Percentiles rank a stretch among this genome's conserved stretches.
Conservation (phyloP, 208 protist species). For the Vickermania ingenoplastis region DNA sequence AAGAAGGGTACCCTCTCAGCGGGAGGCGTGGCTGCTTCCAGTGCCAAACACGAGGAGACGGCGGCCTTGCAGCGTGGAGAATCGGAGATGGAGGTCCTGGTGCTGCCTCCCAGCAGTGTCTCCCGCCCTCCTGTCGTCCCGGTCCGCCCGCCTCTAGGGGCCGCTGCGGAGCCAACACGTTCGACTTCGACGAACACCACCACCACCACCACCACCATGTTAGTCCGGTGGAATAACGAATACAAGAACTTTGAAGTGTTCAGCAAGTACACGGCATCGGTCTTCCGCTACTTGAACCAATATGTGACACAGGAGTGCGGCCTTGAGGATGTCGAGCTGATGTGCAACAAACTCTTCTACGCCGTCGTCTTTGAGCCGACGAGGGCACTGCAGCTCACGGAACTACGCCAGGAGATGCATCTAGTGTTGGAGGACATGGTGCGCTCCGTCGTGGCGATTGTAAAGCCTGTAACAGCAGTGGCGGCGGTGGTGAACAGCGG, state of each 20-base stretch:
- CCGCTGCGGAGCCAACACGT: not conserved
- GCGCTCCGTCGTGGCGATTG: not conserved
- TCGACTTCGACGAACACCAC: not conserved
- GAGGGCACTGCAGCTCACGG: conserved; percentile 19
- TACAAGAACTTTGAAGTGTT: conserved; percentile 50
- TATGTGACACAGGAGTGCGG: conserved; percentile 53
- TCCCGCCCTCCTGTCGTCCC: not conserved
- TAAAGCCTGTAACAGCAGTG: not conserved
- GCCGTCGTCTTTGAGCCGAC: conserved; percentile 59
- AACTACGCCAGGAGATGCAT: conserved; percentile 20
- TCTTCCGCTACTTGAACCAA: conserved; percentile 80
- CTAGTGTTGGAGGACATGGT: conserved; percentile 15
- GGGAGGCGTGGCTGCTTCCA: too few relatives aligned
- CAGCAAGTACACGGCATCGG: conserved; percentile 54
- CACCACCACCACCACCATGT: not conserved
- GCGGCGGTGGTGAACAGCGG: not conserved
- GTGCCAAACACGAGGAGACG: not conserved
- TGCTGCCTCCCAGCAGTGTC: not conserved
- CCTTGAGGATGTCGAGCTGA: conserved; percentile 54
- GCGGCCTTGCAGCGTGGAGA: not conserved
- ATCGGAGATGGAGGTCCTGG: conserved; percentile 2
- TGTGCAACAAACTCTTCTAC: conserved; percentile 80
- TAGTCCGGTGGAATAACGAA: conserved; percentile 14
- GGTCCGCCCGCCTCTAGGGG: not conserved
- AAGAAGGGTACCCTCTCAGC: not conserved